Base-by-base conservation (phyloP, 495 filamentous ascomycete species). In the Daldinia caldariorum region DNA sequence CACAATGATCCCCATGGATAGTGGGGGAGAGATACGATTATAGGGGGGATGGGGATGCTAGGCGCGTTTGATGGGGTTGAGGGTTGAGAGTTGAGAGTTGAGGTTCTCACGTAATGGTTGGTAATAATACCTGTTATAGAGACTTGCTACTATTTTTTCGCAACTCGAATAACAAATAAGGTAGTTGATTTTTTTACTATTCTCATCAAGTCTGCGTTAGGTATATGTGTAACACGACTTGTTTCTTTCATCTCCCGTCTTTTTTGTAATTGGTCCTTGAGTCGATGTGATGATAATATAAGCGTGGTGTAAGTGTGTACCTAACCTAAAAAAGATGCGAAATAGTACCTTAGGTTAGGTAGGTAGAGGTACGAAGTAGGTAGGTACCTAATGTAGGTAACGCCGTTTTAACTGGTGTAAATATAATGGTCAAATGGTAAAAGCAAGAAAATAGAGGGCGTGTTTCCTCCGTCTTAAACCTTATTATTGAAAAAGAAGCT, bases 1-100 rank as follows among this genome's bases (percentile, higher is more conserved):
- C 45, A 35, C 47, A 18, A 45, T 66, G 66, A 69, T 72, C 66
- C 68, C 74, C 72, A 76, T 74, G 47, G 55, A 67, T 62, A 18
- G 55, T 58, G 38, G 31, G 31, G 69, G 18, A 62, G 60, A 63
- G 31, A 18, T 50, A 53, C 16, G 51, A 26, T 57, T 39, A 56
- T 55, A 45, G 16, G 57, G 26, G 34, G 16, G 38, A n/a, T n/a
- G n/a, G 65, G 51, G 37, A 58, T 54, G 41, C 12, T 14, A 56
- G 34, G 35, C 34, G 51, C 10, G 53, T 62, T 55, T 47, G 63
- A 31, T 37, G 12, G 29, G 29, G 54, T n/a, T 59, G 53, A 20
- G 14, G 31, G n/a, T n/a, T n/a, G n/a, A n/a, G n/a, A n/a, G n/a
- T n/a, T n/a, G n/a, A n/a, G n/a, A n/a, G n/a, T n/a, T n/a, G 53